Conservation (phyloP, 106 monocot genomes). For the Dendrobium nobile region DNA sequence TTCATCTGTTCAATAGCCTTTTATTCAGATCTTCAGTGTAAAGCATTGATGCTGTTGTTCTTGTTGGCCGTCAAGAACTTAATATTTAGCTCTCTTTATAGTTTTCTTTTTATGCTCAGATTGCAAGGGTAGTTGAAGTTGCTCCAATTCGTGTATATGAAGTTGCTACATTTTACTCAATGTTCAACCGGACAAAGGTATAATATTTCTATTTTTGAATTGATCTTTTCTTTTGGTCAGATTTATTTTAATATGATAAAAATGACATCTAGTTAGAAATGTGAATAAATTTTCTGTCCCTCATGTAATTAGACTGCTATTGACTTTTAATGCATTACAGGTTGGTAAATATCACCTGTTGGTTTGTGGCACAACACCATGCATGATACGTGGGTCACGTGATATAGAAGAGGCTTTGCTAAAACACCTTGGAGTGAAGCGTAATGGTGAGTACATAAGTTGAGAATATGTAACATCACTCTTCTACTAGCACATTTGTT, state of each 20-base stretch:
- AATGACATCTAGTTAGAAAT: neutral
- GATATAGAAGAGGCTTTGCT: conserved; percentile 84
- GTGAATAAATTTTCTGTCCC: conserved; percentile 4
- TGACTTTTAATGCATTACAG: conserved; percentile 24
- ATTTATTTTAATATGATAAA: neutral
- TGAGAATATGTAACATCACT: neutral
- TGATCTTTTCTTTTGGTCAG: neutral
- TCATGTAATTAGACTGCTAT: neutral
- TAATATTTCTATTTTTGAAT: neutral
- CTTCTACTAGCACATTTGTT: neutral
- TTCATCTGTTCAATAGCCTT: too few species aligned
- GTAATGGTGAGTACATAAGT: conserved; percentile 49
- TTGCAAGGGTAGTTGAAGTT: conserved; percentile 84
- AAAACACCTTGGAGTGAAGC: conserved; percentile 89
- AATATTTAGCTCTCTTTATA: neutral
- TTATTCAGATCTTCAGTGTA: neutral
- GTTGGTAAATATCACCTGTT: conserved; percentile 95
- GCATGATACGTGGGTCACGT: conserved; percentile 97
- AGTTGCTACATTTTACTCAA: conserved; percentile 96
- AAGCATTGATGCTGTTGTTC: neutral
- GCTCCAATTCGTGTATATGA: conserved; percentile 95
- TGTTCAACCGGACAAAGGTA: conserved; percentile 92
- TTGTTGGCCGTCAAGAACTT: neutral
- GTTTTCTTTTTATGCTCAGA: conserved; percentile 21
- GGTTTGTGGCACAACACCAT: conserved; percentile 97